Base-by-base conservation (phyloP, 345 rosid genomes). In the Anacardium occidentale region DNA sequence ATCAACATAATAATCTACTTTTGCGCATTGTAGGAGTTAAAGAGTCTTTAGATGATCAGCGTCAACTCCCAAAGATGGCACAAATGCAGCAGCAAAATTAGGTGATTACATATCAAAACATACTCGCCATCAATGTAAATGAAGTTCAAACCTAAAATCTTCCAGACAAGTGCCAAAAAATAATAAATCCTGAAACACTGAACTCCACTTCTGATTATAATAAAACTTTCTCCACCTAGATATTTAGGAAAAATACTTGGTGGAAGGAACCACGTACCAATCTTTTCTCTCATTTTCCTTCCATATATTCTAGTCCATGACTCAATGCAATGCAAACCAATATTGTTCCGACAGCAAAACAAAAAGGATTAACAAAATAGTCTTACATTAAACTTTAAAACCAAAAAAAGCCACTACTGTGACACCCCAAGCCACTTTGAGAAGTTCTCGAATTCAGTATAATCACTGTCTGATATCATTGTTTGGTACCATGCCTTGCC, bases 401-500 rank as follows among this genome's bases (percentile, higher is more conserved):
- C 3, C 37, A 22, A 26, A 34, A 2, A 72, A 70, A 25, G 75
- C 71, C 32, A 83, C 84, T 55, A 91, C 87, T 91, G 96, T 0
- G 90, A 79, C 4, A 83, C 93, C 0, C 89, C 91, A 17, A 92
- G 85, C 97, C 97, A 92, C 83, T 92, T 92, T 10, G 94, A 45
- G 92, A 92, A 92, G 81, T 81, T 86, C 54, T 92, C 97, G 10
- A 92, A 92, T 69, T 84, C 95, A 0, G 97, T 88, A 85, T 89
- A 95, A 65, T 95, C 99, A 50, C 91, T 82, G 83, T 95, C 99
- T 0, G 98, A 92, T 20, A 92, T 89, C 99, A 95, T 95, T 0
- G 98, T 92, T 68, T 86, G 74, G 72, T 90, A 92, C 98, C 98
- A 95, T 4, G 98, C 92, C 81, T 92, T 92, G 4, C 99, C 98